phyloP scores from a whole-genome alignment of 1,284 basidiomycete genomes.

The Ganoderma boninense region DNA sequence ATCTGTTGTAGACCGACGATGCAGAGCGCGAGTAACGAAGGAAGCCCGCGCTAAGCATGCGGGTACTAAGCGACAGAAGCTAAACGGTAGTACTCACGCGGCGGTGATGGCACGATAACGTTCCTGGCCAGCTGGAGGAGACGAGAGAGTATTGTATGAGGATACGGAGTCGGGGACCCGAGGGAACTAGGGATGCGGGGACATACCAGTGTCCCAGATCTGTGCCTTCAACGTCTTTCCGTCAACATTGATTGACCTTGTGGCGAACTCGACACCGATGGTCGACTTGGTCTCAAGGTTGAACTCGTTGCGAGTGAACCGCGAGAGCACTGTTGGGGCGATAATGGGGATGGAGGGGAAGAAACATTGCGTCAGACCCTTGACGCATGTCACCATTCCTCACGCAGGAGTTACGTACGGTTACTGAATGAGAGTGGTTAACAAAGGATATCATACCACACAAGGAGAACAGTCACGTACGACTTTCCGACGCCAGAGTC shows the following conservation, averaged over 20 bases:
- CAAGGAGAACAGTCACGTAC: conserved; percentile 55
- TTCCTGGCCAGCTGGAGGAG: conserved; percentile 88
- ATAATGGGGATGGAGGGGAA: not conserved
- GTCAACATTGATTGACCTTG: conserved; percentile 94
- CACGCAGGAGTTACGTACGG: conserved; percentile 33
- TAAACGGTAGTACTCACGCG: conserved; percentile 65
- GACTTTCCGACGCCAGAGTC: conserved; percentile 99
- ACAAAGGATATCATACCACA: not conserved
- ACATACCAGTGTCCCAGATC: conserved; percentile 97
- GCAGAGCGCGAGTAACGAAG: not conserved
- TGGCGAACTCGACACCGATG: conserved; percentile 99
- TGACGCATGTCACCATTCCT: conserved; percentile 2
- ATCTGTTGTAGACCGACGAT: conserved; percentile 56
- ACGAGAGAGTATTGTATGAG: not conserved
- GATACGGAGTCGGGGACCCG: not conserved
- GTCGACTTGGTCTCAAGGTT: conserved; percentile 99
- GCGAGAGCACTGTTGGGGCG: conserved; percentile 74
- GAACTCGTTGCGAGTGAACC: conserved; percentile 99
- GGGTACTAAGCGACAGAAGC: conserved; percentile 3
- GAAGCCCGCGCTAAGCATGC: not conserved
- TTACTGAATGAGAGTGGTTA: conserved; percentile 39
- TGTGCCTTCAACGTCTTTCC: conserved; percentile 98
- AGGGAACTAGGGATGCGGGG: not conserved
- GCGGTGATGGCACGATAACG: conserved; percentile 99
- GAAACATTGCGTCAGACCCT: conserved; percentile 18